A percentile compares a stretch with the other conserved stretches of the same genome.
These are phyloP conservation scores for Mucor indicus DNA, from an alignment of 371 early-diverging fungal species.

Conservation along the genomic window DNA sequence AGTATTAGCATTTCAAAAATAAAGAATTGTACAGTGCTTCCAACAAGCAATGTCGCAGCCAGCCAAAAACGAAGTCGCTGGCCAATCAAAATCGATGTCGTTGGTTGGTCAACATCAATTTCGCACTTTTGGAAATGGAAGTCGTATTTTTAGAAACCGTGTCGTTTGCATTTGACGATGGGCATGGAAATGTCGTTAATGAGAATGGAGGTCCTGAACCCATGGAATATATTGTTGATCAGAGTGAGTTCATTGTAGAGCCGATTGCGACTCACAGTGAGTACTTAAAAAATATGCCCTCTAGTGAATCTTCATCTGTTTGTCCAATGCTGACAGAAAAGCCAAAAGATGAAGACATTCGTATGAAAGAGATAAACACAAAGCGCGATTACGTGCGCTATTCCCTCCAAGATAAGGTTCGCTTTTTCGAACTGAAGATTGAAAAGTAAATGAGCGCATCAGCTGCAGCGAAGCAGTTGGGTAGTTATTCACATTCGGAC, in stretches of 20 bases:
- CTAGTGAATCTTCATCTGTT: conserved; percentile 7
- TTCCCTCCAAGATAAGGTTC: conserved; percentile 13
- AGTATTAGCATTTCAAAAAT: too few species aligned
- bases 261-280: conserved; percentile 9
- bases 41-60: too few species aligned
- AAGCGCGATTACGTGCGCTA: conserved; percentile 15
- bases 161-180: conserved; percentile 10
- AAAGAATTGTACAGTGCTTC: too few species aligned
- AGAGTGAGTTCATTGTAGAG: conserved; percentile 10
- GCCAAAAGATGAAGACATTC: conserved; percentile 17
- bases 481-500: conserved; percentile 29
- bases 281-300: conserved; percentile 2
- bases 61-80: conserved; percentile 6
- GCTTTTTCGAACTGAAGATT: conserved; percentile 13
- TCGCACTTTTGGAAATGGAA: conserved; percentile 11
- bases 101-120: conserved; percentile 12
- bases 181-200: conserved; percentile 17
- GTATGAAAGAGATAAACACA: conserved; percentile 11
- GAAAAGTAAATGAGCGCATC: conserved; percentile 13
- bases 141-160: not conserved
- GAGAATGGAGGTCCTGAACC: conserved; percentile 20
- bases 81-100: conserved; percentile 9
- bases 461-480: conserved; percentile 17
- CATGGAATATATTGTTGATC: conserved; percentile 20
- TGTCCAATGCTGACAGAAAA: conserved; percentile 9